Evolutionary conservation across 345 rosid species (phyloP).

Genomic region (Lumnitzera littorea): DNA sequence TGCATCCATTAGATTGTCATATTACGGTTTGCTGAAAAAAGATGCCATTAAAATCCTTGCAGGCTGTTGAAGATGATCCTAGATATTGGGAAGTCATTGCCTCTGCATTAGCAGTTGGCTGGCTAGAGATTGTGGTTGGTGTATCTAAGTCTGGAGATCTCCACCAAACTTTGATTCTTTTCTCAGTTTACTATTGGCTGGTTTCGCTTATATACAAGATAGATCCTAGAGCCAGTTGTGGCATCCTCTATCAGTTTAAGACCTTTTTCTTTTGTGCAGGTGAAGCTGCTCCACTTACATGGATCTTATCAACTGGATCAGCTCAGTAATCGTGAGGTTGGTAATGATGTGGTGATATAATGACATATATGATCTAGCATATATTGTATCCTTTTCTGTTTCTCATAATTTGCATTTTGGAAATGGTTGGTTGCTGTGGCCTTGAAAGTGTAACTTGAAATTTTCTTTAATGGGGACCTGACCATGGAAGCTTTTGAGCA

Average conservation of each 20-base stretch:
- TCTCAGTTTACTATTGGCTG: neutral
- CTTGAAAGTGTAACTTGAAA: too few relatives aligned
- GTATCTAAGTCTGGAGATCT: neutral
- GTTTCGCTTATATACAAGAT: neutral
- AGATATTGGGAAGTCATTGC: slow-evolving; percentile 81
- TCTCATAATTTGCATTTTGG: too few relatives aligned
- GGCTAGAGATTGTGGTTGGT: slow-evolving; percentile 85
- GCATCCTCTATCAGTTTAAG: neutral
- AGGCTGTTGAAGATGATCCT: slow-evolving; percentile 75
- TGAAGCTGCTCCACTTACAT: slow-evolving; percentile 76
- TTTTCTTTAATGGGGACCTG: too few relatives aligned
- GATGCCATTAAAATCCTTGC: slow-evolving; percentile 10
- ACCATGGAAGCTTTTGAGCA: too few relatives aligned
- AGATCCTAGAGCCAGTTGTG: neutral
- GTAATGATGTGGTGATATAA: slow-evolving; percentile 10
- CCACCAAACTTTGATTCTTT: neutral
- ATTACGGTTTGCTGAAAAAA: neutral
- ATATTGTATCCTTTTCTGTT: too few relatives aligned
- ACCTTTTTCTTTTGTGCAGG: slow-evolving; percentile 36
- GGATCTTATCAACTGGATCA: slow-evolving; percentile 93
- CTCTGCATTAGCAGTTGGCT: slow-evolving; percentile 82
- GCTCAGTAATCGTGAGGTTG: slow-evolving; percentile 80
- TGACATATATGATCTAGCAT: neutral
- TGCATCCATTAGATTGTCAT: too few relatives aligned
- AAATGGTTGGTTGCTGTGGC: too few relatives aligned